A percentile compares a stretch with the other conserved stretches of the same genome.
phyloP scores from a whole-genome alignment of 2,329 filamentous ascomycete genomes.

The Hypoxylon sp. region DNA sequence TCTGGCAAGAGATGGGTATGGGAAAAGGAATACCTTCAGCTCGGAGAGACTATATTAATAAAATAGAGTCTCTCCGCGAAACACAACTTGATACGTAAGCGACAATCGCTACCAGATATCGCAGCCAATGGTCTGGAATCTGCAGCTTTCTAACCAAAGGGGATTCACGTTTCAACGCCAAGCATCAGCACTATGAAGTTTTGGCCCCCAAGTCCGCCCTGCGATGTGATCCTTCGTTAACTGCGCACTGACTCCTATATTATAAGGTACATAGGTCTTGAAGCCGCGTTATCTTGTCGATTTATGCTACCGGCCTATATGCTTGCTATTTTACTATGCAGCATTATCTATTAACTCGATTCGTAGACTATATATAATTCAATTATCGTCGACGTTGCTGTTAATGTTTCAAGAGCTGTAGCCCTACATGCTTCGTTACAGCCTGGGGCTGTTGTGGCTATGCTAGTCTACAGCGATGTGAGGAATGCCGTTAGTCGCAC shows the following conservation, averaged over 20 bases:
- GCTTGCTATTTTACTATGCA: not conserved
- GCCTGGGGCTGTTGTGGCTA: not conserved
- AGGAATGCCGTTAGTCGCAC: not conserved
- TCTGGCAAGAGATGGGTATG: not conserved
- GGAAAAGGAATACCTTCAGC: not conserved
- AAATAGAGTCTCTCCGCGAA: not conserved
- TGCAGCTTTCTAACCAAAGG: conserved; percentile 7
- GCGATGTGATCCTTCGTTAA: not conserved
- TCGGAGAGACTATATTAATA: not conserved
- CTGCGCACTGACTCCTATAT: not conserved
- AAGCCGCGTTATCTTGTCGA: not conserved
- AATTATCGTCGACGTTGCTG: not conserved
- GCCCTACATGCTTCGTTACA: not conserved
- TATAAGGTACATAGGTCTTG: not conserved
- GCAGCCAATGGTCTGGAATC: not conserved
- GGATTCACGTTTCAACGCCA: conserved; percentile 12
- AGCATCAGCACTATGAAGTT: not conserved
- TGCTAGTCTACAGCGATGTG: not conserved
- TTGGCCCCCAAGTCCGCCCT: not conserved
- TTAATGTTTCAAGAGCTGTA: not conserved
- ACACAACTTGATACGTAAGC: conserved; percentile 18
- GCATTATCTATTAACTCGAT: not conserved
- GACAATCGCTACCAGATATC: conserved; percentile 9
- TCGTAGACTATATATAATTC: not conserved
- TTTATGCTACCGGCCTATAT: not conserved